Conservation (phyloP, 169 alveolate genomes). For the Eimeria mitis region DNA sequence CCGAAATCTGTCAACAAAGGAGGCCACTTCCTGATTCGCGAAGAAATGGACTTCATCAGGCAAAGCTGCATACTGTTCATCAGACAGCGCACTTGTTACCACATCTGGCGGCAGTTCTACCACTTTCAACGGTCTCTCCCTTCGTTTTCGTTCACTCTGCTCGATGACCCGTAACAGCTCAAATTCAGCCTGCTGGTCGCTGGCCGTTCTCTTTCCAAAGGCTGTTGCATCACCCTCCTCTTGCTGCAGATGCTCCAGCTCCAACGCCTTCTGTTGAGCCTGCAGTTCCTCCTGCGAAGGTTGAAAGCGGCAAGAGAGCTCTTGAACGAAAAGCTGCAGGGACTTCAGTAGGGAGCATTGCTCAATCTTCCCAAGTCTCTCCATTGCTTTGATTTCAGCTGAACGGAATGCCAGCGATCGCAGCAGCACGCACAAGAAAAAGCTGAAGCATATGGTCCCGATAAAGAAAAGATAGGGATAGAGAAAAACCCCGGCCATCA, state of each 20-base stretch:
- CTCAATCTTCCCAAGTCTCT: constrained; percentile 3
- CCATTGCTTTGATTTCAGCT: constrained; percentile 60
- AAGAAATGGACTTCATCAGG: constrained; percentile 45
- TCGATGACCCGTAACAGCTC: constrained; percentile 14
- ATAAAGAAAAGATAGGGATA: constrained; percentile 54
- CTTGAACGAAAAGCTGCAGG: constrained; percentile 9
- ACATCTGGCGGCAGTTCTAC: constrained; percentile 51
- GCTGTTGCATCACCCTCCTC: constrained; percentile 38
- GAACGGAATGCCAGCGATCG: constrained; percentile 64
- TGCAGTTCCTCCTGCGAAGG: constrained; percentile 18
- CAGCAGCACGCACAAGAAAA: constrained; percentile 50
- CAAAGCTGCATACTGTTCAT: constrained; percentile 60
- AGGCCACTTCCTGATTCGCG: constrained; percentile 57
- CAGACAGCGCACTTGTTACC: constrained; percentile 70
- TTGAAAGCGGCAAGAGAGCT: constrained; percentile 34
- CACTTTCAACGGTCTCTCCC: constrained; percentile 59
- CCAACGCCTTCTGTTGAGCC: constrained; percentile 5
- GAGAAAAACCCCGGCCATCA: constrained; percentile 32
- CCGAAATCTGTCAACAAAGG: constrained; percentile 70
- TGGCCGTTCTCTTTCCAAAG: constrained; percentile 41
- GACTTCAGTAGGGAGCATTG: constrained; percentile 15
- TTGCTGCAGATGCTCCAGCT: constrained; percentile 12
- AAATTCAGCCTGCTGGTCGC: constrained; percentile 53
- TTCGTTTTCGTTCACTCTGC: not conserved
- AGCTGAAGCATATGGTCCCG: constrained; percentile 43